phyloP scores from a whole-genome alignment of 148 eudicot species.

The Rhododendron vialii region DNA sequence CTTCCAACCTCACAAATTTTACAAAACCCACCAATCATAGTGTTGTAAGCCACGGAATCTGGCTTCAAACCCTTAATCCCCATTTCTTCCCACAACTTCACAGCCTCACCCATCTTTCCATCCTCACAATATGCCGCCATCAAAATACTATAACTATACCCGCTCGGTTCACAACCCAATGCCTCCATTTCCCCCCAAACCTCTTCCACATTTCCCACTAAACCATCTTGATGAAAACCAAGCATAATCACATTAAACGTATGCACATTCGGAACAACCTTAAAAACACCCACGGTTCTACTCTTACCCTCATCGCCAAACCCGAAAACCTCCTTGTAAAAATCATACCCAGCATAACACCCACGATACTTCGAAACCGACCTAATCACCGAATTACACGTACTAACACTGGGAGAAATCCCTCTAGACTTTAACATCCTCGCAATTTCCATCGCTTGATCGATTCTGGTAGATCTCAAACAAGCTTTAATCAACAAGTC shows the following conservation, averaged over 20 bases:
- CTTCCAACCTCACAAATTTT: constrained; percentile 35
- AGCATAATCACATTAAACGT: constrained; percentile 60
- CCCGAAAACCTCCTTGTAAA: constrained; percentile 43
- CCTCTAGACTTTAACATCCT: constrained; percentile 30
- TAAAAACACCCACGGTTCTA: constrained; percentile 5
- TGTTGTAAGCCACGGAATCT: constrained; percentile 59
- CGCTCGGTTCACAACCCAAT: constrained; percentile 36
- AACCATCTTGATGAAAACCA: constrained; percentile 47
- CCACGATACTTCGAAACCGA: constrained; percentile 31
- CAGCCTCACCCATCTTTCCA: constrained; percentile 55
- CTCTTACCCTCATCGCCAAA: constrained; percentile 2
- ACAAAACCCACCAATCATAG: constrained; percentile 77
- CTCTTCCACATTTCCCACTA: constrained; percentile 50
- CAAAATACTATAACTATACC: constrained; percentile 46
- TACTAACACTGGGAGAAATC: constrained; percentile 22
- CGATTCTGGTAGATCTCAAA: constrained; percentile 39
- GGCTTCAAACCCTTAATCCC: constrained; percentile 31
- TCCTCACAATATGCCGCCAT: constrained; percentile 59
- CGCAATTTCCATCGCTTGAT: constrained; percentile 41
- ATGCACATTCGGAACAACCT: constrained; percentile 33
- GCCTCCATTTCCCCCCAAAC: constrained; percentile 55
- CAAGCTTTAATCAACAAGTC: constrained; percentile 54
- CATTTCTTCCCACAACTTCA: constrained; percentile 58
- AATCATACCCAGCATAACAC: constrained; percentile 50
- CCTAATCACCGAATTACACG: constrained; percentile 45